These are phyloP conservation scores for Quercus lobata DNA, from an alignment of 331 rosid species.

Conservation along the genomic window DNA sequence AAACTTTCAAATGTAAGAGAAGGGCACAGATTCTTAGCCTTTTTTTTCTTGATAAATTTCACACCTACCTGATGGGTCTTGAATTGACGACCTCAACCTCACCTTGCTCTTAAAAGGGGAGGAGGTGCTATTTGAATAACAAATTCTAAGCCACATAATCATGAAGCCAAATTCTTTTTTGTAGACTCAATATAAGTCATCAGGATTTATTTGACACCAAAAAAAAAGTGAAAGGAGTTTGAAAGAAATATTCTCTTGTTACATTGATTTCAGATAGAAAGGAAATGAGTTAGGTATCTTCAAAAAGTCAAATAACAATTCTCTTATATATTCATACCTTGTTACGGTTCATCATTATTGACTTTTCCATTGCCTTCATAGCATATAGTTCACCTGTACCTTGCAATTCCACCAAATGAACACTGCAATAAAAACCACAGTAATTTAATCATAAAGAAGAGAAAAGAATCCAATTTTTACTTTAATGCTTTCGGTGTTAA, in stretches of 20 bases:
- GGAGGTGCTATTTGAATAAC: too few species aligned
- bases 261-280: not conserved
- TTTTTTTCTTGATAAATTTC: too few species aligned
- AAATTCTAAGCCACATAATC: not conserved
- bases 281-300: not conserved
- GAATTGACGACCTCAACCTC: too few species aligned
- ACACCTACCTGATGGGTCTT: too few species aligned
- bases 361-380: constrained; percentile 98
- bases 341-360: constrained; percentile 79
- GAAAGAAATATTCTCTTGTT: not conserved
- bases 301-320: constrained; percentile 11
- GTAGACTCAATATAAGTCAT: not conserved
- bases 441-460: not conserved
- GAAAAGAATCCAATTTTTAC: not conserved
- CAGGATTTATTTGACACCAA: not conserved
- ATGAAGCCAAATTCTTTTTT: not conserved
- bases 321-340: constrained; percentile 54
- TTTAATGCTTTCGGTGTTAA: not conserved
- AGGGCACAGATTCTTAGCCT: too few species aligned
- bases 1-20: not conserved
- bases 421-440: constrained; percentile 49
- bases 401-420: constrained; percentile 84
- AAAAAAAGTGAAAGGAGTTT: not conserved
- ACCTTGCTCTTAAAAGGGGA: too few species aligned
- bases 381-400: constrained; percentile 79